Evolutionary conservation across 2,329 filamentous ascomycete species (phyloP).

Genomic region (Alternaria burnsii): DNA sequence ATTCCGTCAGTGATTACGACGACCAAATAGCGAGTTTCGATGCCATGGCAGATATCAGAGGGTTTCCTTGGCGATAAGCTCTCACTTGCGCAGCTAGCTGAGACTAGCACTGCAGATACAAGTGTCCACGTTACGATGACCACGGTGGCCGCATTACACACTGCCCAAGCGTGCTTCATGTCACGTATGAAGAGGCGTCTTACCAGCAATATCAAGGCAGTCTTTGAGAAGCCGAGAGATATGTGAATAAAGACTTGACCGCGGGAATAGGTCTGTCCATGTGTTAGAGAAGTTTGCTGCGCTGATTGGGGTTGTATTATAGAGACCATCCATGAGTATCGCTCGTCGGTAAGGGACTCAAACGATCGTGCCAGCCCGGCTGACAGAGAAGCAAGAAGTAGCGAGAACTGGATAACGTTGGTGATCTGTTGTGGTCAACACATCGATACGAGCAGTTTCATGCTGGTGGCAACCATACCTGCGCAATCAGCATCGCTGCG

Average conservation of each 20-base stretch:
- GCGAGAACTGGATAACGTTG: slow-evolving; percentile 25
- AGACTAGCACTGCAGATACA: not conserved
- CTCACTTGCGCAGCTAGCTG: not conserved
- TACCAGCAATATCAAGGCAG: slow-evolving; percentile 36
- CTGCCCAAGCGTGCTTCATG: slow-evolving; percentile 31
- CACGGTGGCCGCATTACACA: slow-evolving; percentile 32
- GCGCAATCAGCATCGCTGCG: slow-evolving; percentile 29
- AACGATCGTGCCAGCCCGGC: slow-evolving; percentile 34
- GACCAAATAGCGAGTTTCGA: slow-evolving; percentile 27
- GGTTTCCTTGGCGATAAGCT: slow-evolving; percentile 13
- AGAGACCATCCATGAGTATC: slow-evolving; percentile 31
- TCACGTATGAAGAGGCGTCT: slow-evolving; percentile 41
- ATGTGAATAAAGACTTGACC: slow-evolving; percentile 35
- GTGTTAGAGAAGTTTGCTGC: not conserved
- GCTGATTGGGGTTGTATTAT: slow-evolving; percentile 15
- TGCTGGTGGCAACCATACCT: slow-evolving; percentile 22
- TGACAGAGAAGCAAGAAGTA: slow-evolving; percentile 32
- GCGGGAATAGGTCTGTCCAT: not conserved
- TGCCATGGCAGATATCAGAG: slow-evolving; percentile 25
- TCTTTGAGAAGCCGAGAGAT: slow-evolving; percentile 39
- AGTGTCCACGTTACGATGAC: slow-evolving; percentile 31
- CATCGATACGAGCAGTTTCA: not conserved
- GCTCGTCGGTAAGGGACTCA: slow-evolving; percentile 18
- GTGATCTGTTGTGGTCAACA: not conserved
- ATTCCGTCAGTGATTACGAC: slow-evolving; percentile 31